A percentile compares a stretch with the other conserved stretches of the same genome.
These are phyloP conservation scores for Erysimum cheiri DNA, from an alignment of 441 rosid species.

Conservation along the genomic window DNA sequence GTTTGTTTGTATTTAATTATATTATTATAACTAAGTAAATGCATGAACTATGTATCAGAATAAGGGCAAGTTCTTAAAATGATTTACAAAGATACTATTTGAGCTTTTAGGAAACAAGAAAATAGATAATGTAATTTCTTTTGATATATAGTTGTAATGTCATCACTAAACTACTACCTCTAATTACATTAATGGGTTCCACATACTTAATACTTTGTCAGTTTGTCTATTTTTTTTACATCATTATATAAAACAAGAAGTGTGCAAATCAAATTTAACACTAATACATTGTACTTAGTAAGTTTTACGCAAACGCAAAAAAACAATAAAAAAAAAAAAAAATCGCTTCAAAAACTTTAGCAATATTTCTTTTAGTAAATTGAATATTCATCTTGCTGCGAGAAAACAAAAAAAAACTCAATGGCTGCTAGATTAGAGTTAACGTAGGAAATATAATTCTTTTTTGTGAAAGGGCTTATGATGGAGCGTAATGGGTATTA, in stretches of 20 bases:
- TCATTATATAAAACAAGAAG: neutral
- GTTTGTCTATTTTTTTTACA: neutral
- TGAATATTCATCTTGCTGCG: no score
- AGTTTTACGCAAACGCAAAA: neutral
- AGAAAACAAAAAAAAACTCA: no score
- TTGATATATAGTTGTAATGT: constrained; percentile 2
- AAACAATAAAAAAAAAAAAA: neutral
- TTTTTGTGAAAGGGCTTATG: no score
- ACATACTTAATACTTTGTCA: neutral
- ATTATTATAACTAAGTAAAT: neutral
- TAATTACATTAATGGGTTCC: constrained; percentile 13
- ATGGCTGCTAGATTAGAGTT: no score
- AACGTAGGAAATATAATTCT: no score
- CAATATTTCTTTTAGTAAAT: neutral
- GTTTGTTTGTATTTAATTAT: neutral
- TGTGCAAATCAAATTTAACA: neutral
- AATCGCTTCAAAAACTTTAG: neutral
- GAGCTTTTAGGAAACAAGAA: neutral
- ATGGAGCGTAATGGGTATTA: no score
- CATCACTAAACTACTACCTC: constrained; percentile 4
- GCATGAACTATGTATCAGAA: neutral
- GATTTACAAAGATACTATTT: constrained; percentile 1
- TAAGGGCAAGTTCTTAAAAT: neutral
- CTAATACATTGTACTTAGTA: constrained; percentile 18
- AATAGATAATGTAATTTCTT: neutral